Conservation (phyloP, 805 yeast genomes). For the Candida railenensis region DNA sequence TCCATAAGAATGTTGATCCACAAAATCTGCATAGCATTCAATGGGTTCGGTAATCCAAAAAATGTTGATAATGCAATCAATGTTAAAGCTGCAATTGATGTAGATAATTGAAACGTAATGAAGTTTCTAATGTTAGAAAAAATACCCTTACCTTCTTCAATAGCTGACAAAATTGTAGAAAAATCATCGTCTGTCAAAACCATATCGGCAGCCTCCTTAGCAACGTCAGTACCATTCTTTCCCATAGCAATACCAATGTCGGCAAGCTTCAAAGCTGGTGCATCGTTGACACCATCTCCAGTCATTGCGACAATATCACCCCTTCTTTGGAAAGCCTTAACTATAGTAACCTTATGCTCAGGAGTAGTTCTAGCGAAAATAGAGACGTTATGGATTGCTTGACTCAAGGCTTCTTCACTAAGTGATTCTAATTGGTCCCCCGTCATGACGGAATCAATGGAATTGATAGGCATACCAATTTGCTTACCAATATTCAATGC, state of each 20-base stretch:
- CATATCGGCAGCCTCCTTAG: constrained; percentile 98
- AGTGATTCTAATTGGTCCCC: constrained; percentile 82
- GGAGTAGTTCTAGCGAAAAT: constrained; percentile 96
- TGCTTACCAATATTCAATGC: constrained; percentile 83
- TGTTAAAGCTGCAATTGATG: constrained; percentile 92
- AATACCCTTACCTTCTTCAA: constrained; percentile 97
- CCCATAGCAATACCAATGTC: constrained; percentile 97
- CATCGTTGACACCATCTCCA: constrained; percentile 99
- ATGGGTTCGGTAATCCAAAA: constrained; percentile 86
- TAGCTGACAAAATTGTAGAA: constrained; percentile 88
- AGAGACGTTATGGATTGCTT: constrained; percentile 76
- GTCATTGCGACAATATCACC: constrained; percentile 98
- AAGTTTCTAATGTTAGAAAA: constrained; percentile 94
- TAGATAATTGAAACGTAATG: constrained; percentile 91
- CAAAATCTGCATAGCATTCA: constrained; percentile 96
- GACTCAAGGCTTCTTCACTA: constrained; percentile 69
- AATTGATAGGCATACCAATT: constrained; percentile 81
- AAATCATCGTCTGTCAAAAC: constrained; percentile 96
- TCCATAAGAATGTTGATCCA: constrained; percentile 99
- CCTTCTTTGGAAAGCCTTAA: constrained; percentile 81
- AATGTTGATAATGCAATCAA: constrained; percentile 85
- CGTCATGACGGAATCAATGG: constrained; percentile 68
- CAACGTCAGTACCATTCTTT: constrained; percentile 94
- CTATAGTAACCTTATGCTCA: constrained; percentile 87
- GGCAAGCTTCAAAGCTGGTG: constrained; percentile 95